Evolutionary conservation across 2,329 filamentous ascomycete species (phyloP).

Genomic region (Sordariomycetes sp.): DNA sequence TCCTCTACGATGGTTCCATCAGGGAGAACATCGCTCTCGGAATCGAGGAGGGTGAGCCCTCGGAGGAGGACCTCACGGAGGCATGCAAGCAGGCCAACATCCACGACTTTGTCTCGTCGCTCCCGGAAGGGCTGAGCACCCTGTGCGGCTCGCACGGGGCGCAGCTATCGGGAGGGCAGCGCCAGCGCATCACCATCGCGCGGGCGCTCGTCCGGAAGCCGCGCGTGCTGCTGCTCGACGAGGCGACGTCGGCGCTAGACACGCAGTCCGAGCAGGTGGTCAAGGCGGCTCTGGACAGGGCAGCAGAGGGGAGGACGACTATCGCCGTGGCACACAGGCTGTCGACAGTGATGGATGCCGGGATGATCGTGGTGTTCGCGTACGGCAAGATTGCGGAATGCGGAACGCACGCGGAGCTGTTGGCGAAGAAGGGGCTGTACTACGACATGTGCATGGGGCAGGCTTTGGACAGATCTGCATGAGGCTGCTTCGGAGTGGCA

Average conservation of each 20-base stretch:
- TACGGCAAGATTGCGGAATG: constrained; percentile 43
- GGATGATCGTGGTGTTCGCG: constrained; percentile 53
- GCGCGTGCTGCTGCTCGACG: constrained; percentile 58
- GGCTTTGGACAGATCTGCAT: not conserved
- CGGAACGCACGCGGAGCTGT: constrained; percentile 51
- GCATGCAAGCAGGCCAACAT: constrained; percentile 46
- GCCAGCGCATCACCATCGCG: constrained; percentile 63
- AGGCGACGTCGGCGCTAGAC: constrained; percentile 58
- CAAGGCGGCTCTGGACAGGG: constrained; percentile 46
- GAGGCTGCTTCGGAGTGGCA: no score
- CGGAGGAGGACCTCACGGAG: constrained; percentile 28
- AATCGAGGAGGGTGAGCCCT: constrained; percentile 9
- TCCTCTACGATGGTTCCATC: constrained; percentile 37
- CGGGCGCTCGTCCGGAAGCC: constrained; percentile 59
- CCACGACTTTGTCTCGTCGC: constrained; percentile 40
- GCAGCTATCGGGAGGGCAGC: constrained; percentile 61
- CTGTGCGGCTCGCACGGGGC: constrained; percentile 56
- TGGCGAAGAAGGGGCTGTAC: constrained; percentile 35
- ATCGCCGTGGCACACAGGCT: constrained; percentile 56
- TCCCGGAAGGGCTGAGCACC: constrained; percentile 51
- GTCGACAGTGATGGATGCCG: constrained; percentile 44
- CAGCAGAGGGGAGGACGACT: constrained; percentile 32
- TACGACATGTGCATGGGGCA: constrained; percentile 30
- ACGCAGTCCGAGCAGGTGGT: constrained; percentile 56
- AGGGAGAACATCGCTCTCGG: constrained; percentile 41